phyloP scores from a whole-genome alignment of 208 protist genomes.

The Willaertia magna region DNA sequence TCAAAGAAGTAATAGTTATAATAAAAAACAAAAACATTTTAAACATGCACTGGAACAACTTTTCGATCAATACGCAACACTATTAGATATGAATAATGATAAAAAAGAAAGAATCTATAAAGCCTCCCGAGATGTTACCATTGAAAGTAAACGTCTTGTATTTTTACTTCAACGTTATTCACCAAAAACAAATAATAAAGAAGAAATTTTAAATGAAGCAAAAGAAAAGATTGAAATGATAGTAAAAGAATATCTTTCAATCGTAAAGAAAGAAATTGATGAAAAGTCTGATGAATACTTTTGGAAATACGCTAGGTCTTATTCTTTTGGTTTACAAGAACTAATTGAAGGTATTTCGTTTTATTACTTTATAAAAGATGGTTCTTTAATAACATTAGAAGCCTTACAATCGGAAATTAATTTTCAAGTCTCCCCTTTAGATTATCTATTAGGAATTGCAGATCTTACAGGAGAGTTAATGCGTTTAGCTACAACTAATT shows the following conservation, averaged over 20 bases:
- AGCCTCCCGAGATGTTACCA: slow-evolving; percentile 2
- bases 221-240: not conserved
- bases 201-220: not conserved
- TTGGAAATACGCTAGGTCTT: not conserved
- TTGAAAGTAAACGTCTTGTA: not conserved
- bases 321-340: slow-evolving; percentile 13
- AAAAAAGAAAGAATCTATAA: slow-evolving; percentile 15
- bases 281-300: not conserved
- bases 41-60: slow-evolving; percentile 4
- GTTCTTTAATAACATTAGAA: not conserved
- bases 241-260: not conserved
- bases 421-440: not conserved
- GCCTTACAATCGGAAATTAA: not conserved
- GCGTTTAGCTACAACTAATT: not conserved
- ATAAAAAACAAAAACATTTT: not conserved
- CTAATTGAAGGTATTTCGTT: slow-evolving; percentile 1
- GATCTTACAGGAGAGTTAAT: slow-evolving; percentile 10
- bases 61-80: not conserved
- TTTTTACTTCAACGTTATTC: not conserved
- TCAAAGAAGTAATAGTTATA: not conserved
- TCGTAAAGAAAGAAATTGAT: not conserved
- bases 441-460: slow-evolving; percentile 4
- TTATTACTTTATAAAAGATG: not conserved
- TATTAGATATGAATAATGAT: slow-evolving; percentile 2
- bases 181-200: not conserved